Evolutionary conservation across 1,284 basidiomycete species (phyloP).

Genomic region (Irpex sp.): DNA sequence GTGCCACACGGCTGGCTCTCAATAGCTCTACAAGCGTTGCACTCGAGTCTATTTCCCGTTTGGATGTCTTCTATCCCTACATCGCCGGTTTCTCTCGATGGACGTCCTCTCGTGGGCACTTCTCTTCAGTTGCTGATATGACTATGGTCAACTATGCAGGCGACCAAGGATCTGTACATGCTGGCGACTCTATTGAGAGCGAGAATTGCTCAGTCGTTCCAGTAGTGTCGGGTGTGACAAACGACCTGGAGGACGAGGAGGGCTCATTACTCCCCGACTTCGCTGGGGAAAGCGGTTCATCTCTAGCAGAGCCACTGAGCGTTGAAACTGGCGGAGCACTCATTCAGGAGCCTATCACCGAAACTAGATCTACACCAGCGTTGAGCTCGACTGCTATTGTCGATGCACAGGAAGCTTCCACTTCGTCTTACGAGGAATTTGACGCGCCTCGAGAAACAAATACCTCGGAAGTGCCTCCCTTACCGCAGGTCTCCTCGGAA

Average conservation of each 20-base stretch:
- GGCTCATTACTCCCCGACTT: neutral
- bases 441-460: too few species aligned
- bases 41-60: neutral
- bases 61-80: neutral
- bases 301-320: too few species aligned
- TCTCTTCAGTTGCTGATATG: neutral
- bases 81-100: neutral
- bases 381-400: neutral
- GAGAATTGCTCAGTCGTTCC: too few species aligned
- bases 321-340: too few species aligned
- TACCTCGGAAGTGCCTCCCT: too few species aligned
- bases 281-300: neutral
- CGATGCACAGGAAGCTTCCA: neutral
- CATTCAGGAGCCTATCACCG: too few species aligned
- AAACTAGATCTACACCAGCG: too few species aligned
- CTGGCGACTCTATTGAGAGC: neutral
- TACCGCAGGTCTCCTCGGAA: neutral
- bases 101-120: neutral
- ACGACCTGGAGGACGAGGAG: too few species aligned
- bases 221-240: too few species aligned
- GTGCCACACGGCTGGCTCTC: neutral
- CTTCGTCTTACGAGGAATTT: neutral
- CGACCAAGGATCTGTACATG: neutral
- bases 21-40: neutral
- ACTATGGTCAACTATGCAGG: too few species aligned